Percentiles rank a stretch among this genome's conserved stretches.
These are phyloP conservation scores for Alternaria sp. DNA, from an alignment of 2,329 filamentous ascomycete genomes.

Conservation along the genomic window DNA sequence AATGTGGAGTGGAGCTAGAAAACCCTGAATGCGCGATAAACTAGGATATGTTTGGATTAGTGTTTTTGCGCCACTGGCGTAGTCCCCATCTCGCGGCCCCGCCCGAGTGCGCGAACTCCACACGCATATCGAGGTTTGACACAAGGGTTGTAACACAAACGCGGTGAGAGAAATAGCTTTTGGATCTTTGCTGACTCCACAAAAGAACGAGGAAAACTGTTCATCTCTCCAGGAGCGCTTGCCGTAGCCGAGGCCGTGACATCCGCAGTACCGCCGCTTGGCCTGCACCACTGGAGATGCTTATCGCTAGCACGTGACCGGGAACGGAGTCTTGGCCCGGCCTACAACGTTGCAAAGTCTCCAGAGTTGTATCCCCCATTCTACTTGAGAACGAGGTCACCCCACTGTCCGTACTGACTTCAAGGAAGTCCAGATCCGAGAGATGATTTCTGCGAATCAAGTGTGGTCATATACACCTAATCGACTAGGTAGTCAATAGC, in stretches of 20 bases:
- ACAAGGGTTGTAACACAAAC: background rate
- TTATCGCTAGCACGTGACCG: no score
- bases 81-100: background rate
- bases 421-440: background rate
- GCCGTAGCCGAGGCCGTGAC: background rate
- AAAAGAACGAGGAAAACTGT: background rate
- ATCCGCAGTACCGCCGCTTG: background rate
- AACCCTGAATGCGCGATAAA: conserved; percentile 7
- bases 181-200: background rate
- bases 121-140: background rate
- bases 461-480: background rate
- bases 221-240: background rate
- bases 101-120: background rate
- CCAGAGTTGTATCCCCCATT: background rate
- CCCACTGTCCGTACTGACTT: background rate
- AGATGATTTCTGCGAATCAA: background rate
- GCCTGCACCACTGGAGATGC: background rate
- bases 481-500: background rate
- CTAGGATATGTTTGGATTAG: background rate
- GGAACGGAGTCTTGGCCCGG: no score
- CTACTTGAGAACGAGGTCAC: background rate
- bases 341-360: background rate
- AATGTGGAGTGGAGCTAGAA: conserved; percentile 14
- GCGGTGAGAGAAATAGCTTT: background rate
- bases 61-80: background rate